Conservation (phyloP, 164 flowering plant genomes). For the Houttuynia cordata region DNA sequence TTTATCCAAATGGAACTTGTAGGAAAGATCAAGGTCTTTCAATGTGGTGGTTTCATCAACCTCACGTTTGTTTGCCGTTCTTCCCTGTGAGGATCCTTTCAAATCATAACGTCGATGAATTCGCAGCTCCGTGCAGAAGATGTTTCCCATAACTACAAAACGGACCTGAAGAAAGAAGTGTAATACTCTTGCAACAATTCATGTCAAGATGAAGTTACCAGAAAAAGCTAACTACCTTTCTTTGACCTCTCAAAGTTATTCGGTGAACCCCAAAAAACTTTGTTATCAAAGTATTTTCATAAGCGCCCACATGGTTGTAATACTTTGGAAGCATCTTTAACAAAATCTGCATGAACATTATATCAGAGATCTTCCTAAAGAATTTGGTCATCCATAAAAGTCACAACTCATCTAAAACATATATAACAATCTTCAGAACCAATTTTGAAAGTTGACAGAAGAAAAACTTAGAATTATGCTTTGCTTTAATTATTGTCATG, state of each 20-base stretch:
- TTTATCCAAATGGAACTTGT: conserved; percentile 77
- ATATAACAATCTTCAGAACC: neutral
- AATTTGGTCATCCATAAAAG: neutral
- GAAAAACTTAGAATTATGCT: neutral
- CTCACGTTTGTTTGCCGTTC: conserved; percentile 49
- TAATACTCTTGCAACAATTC: neutral
- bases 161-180: conserved; percentile 42
- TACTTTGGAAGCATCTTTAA: conserved; percentile 81
- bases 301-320: conserved; percentile 49
- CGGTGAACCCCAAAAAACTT: conserved; percentile 90
- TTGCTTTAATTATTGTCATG: neutral
- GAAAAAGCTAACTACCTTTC: conserved; percentile 37
- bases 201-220: neutral
- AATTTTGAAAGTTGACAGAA: neutral
- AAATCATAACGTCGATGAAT: conserved; percentile 86
- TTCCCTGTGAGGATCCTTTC: conserved; percentile 87
- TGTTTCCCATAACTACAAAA: conserved; percentile 97
- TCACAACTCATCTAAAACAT: neutral
- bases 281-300: conserved; percentile 91
- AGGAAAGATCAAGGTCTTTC: conserved; percentile 80
- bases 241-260: conserved; percentile 43
- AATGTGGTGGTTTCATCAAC: conserved; percentile 54
- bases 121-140: conserved; percentile 80
- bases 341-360: conserved; percentile 32
- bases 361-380: neutral